Evolutionary conservation across 495 filamentous ascomycete genomes (phyloP).

Genomic region (Bryoglossum gracile): DNA sequence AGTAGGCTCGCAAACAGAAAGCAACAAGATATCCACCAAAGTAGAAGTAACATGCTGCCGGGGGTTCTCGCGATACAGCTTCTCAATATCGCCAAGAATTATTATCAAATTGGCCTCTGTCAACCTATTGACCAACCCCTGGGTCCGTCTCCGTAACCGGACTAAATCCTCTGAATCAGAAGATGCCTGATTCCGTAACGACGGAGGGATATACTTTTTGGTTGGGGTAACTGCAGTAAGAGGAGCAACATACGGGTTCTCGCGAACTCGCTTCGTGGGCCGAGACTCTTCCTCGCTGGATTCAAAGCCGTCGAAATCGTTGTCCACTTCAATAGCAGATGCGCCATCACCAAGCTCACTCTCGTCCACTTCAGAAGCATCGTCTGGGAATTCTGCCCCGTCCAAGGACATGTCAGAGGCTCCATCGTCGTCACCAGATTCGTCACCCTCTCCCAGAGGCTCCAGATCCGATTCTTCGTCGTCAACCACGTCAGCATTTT

Average conservation of each 20-base stretch:
- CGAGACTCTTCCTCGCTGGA: conserved; percentile 9
- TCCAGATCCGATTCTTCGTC: conserved; percentile 23
- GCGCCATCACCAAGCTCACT: conserved; percentile 27
- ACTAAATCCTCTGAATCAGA: conserved; percentile 60
- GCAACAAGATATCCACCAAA: conserved; percentile 64
- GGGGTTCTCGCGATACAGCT: conserved; percentile 72
- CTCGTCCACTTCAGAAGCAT: conserved; percentile 22
- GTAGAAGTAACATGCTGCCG: conserved; percentile 78
- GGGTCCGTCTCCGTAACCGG: conserved; percentile 68
- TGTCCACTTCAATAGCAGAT: conserved; percentile 27
- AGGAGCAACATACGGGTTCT: conserved; percentile 48
- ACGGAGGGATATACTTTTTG: conserved; percentile 80
- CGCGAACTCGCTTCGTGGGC: conserved; percentile 30
- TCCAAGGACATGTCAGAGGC: conserved; percentile 20
- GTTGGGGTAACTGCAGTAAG: conserved; percentile 25
- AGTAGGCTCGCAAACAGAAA: conserved; percentile 67
- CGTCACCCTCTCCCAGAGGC: conserved; percentile 19
- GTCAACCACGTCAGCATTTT: conserved; percentile 19
- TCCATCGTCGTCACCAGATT: conserved; percentile 20
- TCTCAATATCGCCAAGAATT: conserved; percentile 72
- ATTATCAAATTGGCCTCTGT: conserved; percentile 82
- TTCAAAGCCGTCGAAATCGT: conserved; percentile 28
- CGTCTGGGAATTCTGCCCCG: conserved; percentile 19
- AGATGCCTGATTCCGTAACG: conserved; percentile 55
- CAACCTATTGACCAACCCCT: conserved; percentile 85